Percentiles rank a stretch among this genome's conserved stretches.
These are phyloP conservation scores for Ananas comosus DNA, from an alignment of 176 grass and related monocot species.

Conservation along the genomic window DNA sequence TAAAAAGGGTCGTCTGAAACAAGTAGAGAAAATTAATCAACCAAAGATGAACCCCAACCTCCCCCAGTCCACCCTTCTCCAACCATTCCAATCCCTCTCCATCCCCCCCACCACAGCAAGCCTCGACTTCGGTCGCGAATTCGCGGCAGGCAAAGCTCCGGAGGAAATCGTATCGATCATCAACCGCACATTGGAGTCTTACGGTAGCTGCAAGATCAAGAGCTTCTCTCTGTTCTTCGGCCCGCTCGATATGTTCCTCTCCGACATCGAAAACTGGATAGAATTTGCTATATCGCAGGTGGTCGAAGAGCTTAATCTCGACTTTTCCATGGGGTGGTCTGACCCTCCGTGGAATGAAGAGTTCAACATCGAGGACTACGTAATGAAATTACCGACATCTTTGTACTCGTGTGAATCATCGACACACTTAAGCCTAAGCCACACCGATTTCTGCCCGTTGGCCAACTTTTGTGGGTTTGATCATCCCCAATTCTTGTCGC, in stretches of 20 bases:
- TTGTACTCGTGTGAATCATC: neutral
- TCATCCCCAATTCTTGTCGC: neutral
- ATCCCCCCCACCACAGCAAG: neutral
- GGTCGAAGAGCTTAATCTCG: neutral
- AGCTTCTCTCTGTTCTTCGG: neutral
- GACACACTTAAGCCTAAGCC: neutral
- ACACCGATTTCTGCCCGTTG: neutral
- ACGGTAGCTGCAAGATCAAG: neutral
- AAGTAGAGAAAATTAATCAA: too few species aligned
- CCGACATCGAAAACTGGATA: constrained; percentile 6
- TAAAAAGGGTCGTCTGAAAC: too few species aligned
- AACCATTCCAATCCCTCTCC: neutral
- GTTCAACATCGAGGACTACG: too few species aligned
- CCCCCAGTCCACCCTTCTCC: neutral
- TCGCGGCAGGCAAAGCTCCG: neutral
- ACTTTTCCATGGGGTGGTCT: neutral
- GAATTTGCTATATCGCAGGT: neutral
- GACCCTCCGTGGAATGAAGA: neutral
- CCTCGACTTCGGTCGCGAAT: constrained; percentile 1
- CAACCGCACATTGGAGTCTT: neutral
- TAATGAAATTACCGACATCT: neutral
- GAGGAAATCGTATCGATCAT: neutral
- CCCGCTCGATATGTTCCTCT: constrained; percentile 1
- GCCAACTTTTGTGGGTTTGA: neutral
- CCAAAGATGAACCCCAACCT: too few species aligned